Percentiles rank a stretch among this genome's conserved stretches.
Conservation (phyloP, 2,329 filamentous ascomycete genomes). For the Diaporthe citrichinensis region DNA sequence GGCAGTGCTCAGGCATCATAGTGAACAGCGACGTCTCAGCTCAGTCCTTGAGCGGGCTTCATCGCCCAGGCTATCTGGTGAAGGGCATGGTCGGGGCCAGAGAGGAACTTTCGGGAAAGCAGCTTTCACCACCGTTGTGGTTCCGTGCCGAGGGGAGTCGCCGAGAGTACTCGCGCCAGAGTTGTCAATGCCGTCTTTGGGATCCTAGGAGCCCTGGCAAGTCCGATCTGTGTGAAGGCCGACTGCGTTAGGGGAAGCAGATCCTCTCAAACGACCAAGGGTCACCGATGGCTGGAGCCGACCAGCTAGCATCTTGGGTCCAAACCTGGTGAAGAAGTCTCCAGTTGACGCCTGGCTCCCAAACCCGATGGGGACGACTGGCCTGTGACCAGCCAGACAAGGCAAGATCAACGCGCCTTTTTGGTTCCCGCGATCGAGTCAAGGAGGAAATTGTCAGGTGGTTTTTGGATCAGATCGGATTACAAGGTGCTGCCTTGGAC, state of each 20-base stretch:
- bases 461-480: conserved; percentile 1
- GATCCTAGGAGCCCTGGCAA: not conserved
- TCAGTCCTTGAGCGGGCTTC: not conserved
- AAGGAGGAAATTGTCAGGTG: not conserved
- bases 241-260: not conserved
- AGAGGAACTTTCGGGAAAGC: not conserved
- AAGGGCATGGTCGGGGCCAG: not conserved
- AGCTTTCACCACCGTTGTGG: not conserved
- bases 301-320: conserved; percentile 3
- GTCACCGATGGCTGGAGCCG: conserved; percentile 6
- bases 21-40: conserved; percentile 1
- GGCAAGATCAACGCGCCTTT: conserved; percentile 16
- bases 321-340: not conserved
- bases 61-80: not conserved
- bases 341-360: not conserved
- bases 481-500: conserved; percentile 5
- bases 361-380: not conserved
- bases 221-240: not conserved
- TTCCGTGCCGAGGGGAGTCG: not conserved
- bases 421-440: conserved; percentile 36
- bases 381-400: conserved; percentile 10
- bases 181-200: conserved; percentile 4
- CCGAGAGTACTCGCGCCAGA: not conserved
- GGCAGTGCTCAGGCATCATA: conserved; percentile 11
- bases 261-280: conserved; percentile 1